Evolutionary conservation across 177 flowering plant genomes (phyloP), one percentile per base, ranked within the genome.

Genomic region (Tripterygium wilfordii): DNA sequence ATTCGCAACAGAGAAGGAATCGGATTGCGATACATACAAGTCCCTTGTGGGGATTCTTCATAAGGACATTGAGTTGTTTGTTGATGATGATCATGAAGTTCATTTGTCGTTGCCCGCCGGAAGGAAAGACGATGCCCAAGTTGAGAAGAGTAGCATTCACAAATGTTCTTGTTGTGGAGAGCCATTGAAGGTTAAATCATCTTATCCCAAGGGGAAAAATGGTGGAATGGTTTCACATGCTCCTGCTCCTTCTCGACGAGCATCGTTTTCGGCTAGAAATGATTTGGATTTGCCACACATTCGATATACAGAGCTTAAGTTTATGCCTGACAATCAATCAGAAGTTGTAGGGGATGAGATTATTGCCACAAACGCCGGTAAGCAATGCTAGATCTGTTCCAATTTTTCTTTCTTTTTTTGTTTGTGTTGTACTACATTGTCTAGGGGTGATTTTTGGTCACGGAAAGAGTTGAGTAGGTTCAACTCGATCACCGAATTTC

Each of bases 111-210:
- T 58, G 33, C 73, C 63, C 1, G 31, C 36, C 1, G 49, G 43
- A 2, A 55, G 23, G 64, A 59, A 62, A 8, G 68, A 62, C 30
- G 79, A 62, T 0, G 19, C 3, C 1, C 53, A n/a, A 9, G 54
- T 49, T 10, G 72, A 56, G 51, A 65, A 64, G 46, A 53, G 60
- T 19, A 49, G 46, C 19, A 19, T 7, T 9, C 25, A 46, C 7
- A 12, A 61, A 36, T 89, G 95, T 60, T 80, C 88, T 9, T 89
- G 95, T 45, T 86, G 97, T 42, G 81, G 82, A 15, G 84, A 54
- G 60, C 71, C 71, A 4, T 42, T 85, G 64, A 75, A 76, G 53
- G 54, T 28, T 21, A 76, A 48, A 36, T 13, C 75, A 3, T 41
- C 68, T 0, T 24, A 47, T 10, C 18, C 63, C 8, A 61, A 46